phyloP scores from a whole-genome alignment of 495 filamentous ascomycete species.

The Talaromyces wortmannii region DNA sequence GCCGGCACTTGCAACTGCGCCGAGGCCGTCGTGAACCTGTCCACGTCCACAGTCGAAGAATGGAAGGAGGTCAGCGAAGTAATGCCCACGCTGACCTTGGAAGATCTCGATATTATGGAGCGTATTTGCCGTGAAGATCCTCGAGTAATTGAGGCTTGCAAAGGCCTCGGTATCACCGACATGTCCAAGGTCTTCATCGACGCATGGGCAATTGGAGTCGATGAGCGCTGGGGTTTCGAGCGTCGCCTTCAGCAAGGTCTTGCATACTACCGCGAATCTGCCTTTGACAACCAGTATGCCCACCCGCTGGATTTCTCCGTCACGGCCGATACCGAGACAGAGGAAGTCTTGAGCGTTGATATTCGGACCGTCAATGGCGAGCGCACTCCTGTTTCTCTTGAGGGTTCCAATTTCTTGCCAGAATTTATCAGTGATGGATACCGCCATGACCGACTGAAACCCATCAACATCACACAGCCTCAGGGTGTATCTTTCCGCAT shows the following conservation, averaged over 20 bases:
- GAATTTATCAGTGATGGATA: slow-evolving; percentile 27
- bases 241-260: slow-evolving; percentile 31
- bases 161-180: slow-evolving; percentile 73
- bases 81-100: slow-evolving; percentile 84
- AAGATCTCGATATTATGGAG: slow-evolving; percentile 82
- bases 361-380: slow-evolving; percentile 74
- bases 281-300: slow-evolving; percentile 37
- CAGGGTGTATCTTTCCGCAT: slow-evolving; percentile 34
- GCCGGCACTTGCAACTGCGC: slow-evolving; percentile 39
- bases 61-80: slow-evolving; percentile 69
- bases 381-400: slow-evolving; percentile 44
- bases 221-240: slow-evolving; percentile 32
- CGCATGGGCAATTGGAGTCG: slow-evolving; percentile 36
- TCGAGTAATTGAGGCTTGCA: slow-evolving; percentile 81
- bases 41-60: slow-evolving; percentile 56
- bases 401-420: slow-evolving; percentile 49
- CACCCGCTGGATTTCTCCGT: slow-evolving; percentile 31
- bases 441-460: slow-evolving; percentile 28
- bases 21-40: slow-evolving; percentile 71
- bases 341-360: slow-evolving; percentile 89
- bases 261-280: slow-evolving; percentile 37
- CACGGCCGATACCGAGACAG: slow-evolving; percentile 64
- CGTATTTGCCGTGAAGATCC: slow-evolving; percentile 63
- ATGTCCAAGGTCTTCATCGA: slow-evolving; percentile 84
- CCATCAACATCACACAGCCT: slow-evolving; percentile 32